These are phyloP conservation scores for Pestalotiopsis sp. DNA, from an alignment of 2,329 filamentous ascomycete species.

Conservation along the genomic window DNA sequence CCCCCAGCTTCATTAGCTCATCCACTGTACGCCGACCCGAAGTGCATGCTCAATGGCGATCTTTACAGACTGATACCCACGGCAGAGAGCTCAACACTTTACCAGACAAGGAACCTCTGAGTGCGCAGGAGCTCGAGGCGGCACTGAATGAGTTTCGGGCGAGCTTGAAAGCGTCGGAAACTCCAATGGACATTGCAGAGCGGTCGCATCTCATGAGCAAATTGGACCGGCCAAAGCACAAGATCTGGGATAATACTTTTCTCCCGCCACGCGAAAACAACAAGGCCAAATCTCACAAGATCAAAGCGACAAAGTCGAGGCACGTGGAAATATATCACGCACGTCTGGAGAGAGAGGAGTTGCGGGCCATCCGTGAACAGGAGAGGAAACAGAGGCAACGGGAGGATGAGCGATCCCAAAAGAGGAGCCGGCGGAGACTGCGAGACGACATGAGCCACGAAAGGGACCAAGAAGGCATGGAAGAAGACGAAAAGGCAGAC, in stretches of 20 bases:
- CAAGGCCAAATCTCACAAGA: background rate
- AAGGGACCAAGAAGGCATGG: background rate
- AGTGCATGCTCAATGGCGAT: background rate
- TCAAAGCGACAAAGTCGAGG: background rate
- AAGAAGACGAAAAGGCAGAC: background rate
- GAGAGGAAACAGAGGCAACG: background rate
- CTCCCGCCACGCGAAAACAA: background rate
- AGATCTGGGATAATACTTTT: conserved; percentile 8
- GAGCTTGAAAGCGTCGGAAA: background rate
- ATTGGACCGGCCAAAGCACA: background rate
- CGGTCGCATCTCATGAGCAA: background rate
- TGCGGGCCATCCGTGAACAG: background rate
- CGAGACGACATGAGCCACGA: background rate
- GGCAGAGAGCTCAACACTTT: background rate
- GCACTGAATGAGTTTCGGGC: background rate
- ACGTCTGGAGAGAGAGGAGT: conserved; percentile 1
- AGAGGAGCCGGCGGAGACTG: background rate
- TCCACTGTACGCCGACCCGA: background rate
- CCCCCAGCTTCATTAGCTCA: background rate
- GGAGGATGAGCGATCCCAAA: background rate
- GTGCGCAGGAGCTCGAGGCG: background rate
- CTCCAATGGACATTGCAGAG: background rate
- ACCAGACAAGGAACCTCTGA: background rate
- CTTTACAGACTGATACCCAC: background rate
- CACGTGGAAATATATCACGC: background rate